Base-by-base conservation (phyloP, 495 filamentous ascomycete genomes). In the Podospora anserina region DNA sequence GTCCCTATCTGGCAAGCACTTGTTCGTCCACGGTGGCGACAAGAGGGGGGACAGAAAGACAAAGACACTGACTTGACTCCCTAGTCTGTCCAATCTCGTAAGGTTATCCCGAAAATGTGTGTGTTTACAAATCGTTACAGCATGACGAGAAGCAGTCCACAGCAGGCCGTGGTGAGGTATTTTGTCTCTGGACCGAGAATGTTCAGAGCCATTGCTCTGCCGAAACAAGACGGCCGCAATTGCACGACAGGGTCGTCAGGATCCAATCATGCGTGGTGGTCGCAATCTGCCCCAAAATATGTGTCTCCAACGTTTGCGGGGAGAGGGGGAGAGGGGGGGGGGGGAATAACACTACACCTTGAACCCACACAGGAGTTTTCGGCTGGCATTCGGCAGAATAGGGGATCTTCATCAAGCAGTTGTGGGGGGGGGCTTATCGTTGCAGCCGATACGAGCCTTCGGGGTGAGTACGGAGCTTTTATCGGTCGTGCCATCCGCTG, bases 211-310 rank as follows among this genome's bases (percentile, higher is more conserved):
- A 61, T 30, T 23, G 23, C 62, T 53, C 49, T 63, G 62, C 65
- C 53, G 27, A 60, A 30, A 65, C 23, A 26, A 34, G 26, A 63
- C 69, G 65, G 55, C 63, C 54, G 49, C 66, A 69, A 71, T 75
- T 60, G 64, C 61, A 68, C 70, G 55, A 69, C 61, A 72, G 32
- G 68, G 63, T 68, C 61, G 63, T 68, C 61, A 72, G 32, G 68
- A 66, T 68, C 59, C 68, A 72, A 65, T 32, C 44, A 69, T 68
- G 72, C 68, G 71, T 72, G 68, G 6, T 49, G 3, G 30, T 70
- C 68, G 65, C 67, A 72, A 76, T 74, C 68, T 68, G 70, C 67
- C 67, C 65, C 55, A 57, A 66, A 66, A 58, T 2, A 23, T 49
- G 39, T 13, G 39, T 49, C 39, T 64, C 70, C 71, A 73, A 72